A percentile compares a stretch with the other conserved stretches of the same genome.
Evolutionary conservation across 768 basidiomycete species (phyloP).

Genomic region (Russula brevipes): DNA sequence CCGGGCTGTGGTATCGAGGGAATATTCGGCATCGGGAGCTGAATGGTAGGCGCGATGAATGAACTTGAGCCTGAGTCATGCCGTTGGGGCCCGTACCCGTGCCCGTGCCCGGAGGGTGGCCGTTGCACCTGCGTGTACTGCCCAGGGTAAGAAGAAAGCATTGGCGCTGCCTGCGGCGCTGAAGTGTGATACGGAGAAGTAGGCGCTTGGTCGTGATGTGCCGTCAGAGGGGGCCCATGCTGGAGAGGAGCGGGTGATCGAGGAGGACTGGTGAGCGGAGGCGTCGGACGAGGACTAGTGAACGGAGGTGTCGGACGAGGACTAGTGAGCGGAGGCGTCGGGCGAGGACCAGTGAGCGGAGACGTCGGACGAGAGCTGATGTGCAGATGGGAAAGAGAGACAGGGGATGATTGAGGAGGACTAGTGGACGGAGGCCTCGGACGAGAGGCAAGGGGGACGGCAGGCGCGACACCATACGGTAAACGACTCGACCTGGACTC

Average conservation of each 20-base stretch:
- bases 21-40: not conserved
- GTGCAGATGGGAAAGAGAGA: no score
- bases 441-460: conserved; percentile 15
- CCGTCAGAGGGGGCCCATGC: not conserved
- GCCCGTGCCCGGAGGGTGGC: not conserved
- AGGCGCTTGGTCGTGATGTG: not conserved
- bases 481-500: not conserved
- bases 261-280: not conserved
- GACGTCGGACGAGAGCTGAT: conserved; percentile 14
- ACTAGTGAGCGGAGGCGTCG: not conserved
- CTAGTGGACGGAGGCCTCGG: not conserved
- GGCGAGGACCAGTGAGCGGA: conserved; percentile 3
- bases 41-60: not conserved
- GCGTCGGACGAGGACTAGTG: conserved; percentile 12
- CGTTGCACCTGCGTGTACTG: not conserved
- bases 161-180: not conserved
- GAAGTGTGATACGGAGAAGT: not conserved
- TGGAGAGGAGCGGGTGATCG: not conserved
- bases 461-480: conserved; percentile 5
- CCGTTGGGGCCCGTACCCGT: not conserved
- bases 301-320: conserved; percentile 9
- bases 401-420: not conserved
- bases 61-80: not conserved
- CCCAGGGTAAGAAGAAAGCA: conserved; percentile 8
- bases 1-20: not conserved